Conservation (phyloP, 257 asterid genomes). For the Capsicum baccatum region DNA sequence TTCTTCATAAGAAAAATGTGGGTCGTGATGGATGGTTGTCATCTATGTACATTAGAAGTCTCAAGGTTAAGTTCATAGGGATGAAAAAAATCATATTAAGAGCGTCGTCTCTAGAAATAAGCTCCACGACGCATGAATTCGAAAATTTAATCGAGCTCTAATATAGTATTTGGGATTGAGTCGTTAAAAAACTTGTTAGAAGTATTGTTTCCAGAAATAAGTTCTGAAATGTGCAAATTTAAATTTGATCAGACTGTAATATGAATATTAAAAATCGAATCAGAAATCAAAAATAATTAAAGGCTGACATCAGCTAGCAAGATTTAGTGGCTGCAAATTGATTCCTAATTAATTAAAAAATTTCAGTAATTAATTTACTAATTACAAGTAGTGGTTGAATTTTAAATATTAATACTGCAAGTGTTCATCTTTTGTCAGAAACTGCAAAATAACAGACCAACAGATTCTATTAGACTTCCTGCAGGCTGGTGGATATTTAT, state of each 20-base stretch:
- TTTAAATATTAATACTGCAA: neutral
- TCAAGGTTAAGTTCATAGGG: neutral
- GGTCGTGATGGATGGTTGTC: too few species aligned
- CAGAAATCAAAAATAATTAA: neutral
- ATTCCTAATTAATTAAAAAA: conserved; percentile 18
- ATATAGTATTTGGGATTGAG: too few species aligned
- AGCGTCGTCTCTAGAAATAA: too few species aligned
- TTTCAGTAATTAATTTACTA: neutral
- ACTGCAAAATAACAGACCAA: neutral
- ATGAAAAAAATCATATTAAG: neutral
- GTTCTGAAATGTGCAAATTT: too few species aligned
- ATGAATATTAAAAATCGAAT: rapidly evolving
- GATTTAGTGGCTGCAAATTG: conserved; percentile 15
- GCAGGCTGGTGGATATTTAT: neutral
- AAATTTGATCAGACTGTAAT: neutral
- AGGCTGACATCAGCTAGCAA: neutral
- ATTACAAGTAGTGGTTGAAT: conserved; percentile 1
- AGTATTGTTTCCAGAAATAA: too few species aligned
- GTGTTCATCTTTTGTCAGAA: neutral
- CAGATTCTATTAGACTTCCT: neutral
- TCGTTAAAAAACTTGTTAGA: too few species aligned
- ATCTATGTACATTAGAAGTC: too few species aligned
- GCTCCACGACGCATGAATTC: too few species aligned
- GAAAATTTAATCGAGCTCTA: too few species aligned
- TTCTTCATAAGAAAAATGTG: too few species aligned